Conservation (phyloP, 805 yeast species). For the Wickerhamiella azyma region DNA sequence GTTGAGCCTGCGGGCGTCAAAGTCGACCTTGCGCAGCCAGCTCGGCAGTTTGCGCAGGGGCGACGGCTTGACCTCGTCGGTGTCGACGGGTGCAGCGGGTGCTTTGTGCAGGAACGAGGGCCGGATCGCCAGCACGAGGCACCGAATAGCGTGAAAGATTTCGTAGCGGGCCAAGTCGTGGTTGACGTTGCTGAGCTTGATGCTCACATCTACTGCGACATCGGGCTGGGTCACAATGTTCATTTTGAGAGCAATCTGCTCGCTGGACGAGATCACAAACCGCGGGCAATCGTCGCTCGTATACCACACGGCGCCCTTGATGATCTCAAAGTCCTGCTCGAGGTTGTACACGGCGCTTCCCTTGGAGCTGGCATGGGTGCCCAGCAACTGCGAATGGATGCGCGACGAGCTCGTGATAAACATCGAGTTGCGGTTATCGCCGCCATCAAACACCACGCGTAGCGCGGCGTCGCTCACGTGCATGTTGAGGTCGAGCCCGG, state of each 20-base stretch:
- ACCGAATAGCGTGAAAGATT: conserved; percentile 23
- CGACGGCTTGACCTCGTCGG: neutral
- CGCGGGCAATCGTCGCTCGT: conserved; percentile 20
- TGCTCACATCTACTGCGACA: conserved; percentile 19
- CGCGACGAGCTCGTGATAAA: conserved; percentile 25
- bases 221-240: conserved; percentile 22
- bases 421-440: conserved; percentile 17
- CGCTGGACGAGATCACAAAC: conserved; percentile 20
- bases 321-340: conserved; percentile 11
- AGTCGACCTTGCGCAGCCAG: conserved; percentile 13
- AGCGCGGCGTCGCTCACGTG: conserved; percentile 16
- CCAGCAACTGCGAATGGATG: conserved; percentile 19
- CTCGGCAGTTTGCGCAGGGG: conserved; percentile 16
- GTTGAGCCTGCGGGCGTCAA: conserved; percentile 9
- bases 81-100: neutral
- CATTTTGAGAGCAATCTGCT: conserved; percentile 16
- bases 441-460: conserved; percentile 16
- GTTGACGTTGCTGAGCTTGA: conserved; percentile 19
- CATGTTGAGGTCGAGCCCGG: conserved; percentile 14
- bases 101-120: neutral
- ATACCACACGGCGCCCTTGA: conserved; percentile 19
- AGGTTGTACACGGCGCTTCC: conserved; percentile 11
- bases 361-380: neutral
- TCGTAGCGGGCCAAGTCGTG: conserved; percentile 23
- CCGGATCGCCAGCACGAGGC: conserved; percentile 7